These are phyloP conservation scores for Waitea zeae DNA, from an alignment of 1,284 basidiomycete genomes.

Conservation along the genomic window DNA sequence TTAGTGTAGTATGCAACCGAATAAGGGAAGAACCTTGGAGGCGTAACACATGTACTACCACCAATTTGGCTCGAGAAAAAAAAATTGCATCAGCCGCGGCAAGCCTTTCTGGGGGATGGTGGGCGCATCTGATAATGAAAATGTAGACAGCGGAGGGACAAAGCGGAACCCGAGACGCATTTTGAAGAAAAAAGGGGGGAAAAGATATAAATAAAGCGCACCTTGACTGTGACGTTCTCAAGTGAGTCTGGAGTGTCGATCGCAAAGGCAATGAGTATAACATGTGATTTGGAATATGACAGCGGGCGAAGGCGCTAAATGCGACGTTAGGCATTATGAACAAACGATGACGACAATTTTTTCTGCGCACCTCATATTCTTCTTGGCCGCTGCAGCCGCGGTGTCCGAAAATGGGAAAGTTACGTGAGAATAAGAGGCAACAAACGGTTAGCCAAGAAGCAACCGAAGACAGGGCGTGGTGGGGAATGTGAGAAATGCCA, in stretches of 20 bases:
- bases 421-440: no score
- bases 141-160: not conserved
- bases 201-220: slow-evolving; percentile 13
- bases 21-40: no score
- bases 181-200: slow-evolving; percentile 2
- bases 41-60: no score
- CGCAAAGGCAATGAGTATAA: slow-evolving; percentile 94
- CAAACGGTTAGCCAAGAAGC: no score
- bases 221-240: slow-evolving; percentile 91
- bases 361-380: slow-evolving; percentile 72
- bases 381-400: slow-evolving; percentile 61
- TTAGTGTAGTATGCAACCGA: no score
- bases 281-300: slow-evolving; percentile 96
- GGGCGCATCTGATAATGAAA: no score
- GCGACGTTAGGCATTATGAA: not conserved
- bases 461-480: slow-evolving; percentile 8
- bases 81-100: no score
- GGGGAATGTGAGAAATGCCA: slow-evolving; percentile 5
- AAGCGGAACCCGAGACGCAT: not conserved
- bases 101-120: no score
- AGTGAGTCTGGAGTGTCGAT: slow-evolving; percentile 94
- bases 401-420: no score
- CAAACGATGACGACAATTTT: no score
- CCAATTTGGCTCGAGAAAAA: no score
- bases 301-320: slow-evolving; percentile 82